phyloP scores from a whole-genome alignment of 352 stramenopile species.

The Lagenidium sp. region DNA sequence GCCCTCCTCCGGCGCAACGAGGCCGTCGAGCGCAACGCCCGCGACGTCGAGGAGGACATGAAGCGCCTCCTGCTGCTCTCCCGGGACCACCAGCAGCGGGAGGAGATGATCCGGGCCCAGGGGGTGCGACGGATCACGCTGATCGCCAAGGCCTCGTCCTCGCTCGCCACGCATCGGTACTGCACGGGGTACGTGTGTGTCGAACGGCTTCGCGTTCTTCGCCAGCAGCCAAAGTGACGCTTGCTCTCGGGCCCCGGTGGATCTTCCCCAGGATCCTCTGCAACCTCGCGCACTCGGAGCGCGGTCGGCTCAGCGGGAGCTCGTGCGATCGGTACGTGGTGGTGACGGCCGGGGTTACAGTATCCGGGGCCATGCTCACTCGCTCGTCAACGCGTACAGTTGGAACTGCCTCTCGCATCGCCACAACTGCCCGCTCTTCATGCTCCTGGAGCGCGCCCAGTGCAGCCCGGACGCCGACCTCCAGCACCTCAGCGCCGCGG shows the following conservation, averaged over 20 bases:
- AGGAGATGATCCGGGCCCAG: conserved; percentile 52
- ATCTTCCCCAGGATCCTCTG: conserved; percentile 36
- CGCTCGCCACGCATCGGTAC: not conserved
- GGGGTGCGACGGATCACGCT: conserved; percentile 32
- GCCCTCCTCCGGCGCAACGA: conserved; percentile 46
- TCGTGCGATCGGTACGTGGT: conserved; percentile 47
- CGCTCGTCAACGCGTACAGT: conserved; percentile 10
- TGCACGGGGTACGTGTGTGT: not conserved
- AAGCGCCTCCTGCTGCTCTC: conserved; percentile 44
- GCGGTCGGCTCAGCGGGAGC: conserved; percentile 39
- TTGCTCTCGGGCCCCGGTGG: not conserved
- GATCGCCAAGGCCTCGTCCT: conserved; percentile 26
- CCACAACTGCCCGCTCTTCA: conserved; percentile 53
- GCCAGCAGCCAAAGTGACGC: too few relatives aligned
- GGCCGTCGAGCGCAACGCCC: conserved; percentile 17
- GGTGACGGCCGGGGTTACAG: too few relatives aligned
- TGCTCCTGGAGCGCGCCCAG: conserved; percentile 30
- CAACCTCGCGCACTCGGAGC: conserved; percentile 45
- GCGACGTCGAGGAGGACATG: conserved; percentile 42
- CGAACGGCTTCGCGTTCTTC: too few relatives aligned
- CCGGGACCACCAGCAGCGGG: conserved; percentile 30
- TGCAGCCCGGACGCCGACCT: conserved; percentile 17
- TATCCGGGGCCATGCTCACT: not conserved
- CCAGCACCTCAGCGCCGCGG: conserved; percentile 32
- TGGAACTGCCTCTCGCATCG: conserved; percentile 65